These are phyloP conservation scores for Brettanomyces naardenensis DNA, from an alignment of 805 yeast species.

Conservation along the genomic window DNA sequence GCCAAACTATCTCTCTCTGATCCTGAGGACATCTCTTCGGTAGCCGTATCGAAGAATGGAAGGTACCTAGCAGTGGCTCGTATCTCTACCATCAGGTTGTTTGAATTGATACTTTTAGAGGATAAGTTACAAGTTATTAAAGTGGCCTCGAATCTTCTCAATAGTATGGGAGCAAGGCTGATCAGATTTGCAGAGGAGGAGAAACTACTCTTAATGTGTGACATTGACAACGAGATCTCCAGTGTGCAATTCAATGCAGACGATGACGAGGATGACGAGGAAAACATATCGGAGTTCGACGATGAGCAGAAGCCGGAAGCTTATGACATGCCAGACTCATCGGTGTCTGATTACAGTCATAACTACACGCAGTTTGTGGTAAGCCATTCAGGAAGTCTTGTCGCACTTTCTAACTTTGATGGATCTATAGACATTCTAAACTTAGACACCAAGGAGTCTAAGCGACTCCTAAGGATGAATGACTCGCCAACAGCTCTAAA, in stretches of 20 bases:
- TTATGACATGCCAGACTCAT: slow-evolving; percentile 23
- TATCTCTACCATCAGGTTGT: slow-evolving; percentile 57
- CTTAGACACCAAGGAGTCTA: slow-evolving; percentile 22
- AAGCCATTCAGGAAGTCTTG: slow-evolving; percentile 33
- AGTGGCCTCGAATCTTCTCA: slow-evolving; percentile 35
- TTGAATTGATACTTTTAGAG: slow-evolving; percentile 41
- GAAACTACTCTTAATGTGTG: slow-evolving; percentile 38
- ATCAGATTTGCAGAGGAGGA: slow-evolving; percentile 38
- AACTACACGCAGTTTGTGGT: slow-evolving; percentile 47
- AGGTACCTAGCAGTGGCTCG: slow-evolving; percentile 66
- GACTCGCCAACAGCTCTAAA: slow-evolving; percentile 52
- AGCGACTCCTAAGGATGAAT: slow-evolving; percentile 50
- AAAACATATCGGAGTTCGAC: slow-evolving; percentile 28
- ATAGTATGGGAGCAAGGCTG: slow-evolving; percentile 46
- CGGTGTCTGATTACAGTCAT: slow-evolving; percentile 27
- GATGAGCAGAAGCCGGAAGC: slow-evolving; percentile 28
- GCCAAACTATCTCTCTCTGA: slow-evolving; percentile 60
- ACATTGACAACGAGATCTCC: slow-evolving; percentile 52
- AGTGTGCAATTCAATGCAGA: slow-evolving; percentile 30
- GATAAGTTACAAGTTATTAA: slow-evolving; percentile 40
- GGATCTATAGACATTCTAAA: slow-evolving; percentile 54
- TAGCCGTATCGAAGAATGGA: slow-evolving; percentile 59
- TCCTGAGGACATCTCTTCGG: slow-evolving; percentile 72
- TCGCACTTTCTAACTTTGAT: slow-evolving; percentile 54
- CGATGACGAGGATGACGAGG: slow-evolving; percentile 28